Conservation (phyloP, 371 early-diverging fungal species). For the Rhizopus sp. region DNA sequence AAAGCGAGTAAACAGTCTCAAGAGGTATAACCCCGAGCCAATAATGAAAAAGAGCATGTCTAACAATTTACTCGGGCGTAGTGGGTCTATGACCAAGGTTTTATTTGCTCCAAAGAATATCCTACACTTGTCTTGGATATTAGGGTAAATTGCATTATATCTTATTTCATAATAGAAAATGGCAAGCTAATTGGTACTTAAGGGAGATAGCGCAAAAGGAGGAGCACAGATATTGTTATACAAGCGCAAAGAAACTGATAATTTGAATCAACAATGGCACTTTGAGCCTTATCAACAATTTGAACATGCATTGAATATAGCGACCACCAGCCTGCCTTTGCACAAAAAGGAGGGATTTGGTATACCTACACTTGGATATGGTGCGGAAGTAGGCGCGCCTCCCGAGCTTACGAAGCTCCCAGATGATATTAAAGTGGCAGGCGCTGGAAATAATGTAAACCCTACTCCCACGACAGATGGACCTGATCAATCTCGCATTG, state of each 20-base stretch:
- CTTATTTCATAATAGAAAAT: neutral
- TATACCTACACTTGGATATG: constrained; percentile 47
- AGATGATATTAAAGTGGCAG: constrained; percentile 42
- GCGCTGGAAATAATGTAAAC: constrained; percentile 33
- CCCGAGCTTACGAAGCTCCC: constrained; percentile 42
- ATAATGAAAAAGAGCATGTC: too few relatives aligned
- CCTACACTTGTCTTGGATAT: constrained; percentile 52
- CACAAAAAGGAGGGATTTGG: constrained; percentile 51
- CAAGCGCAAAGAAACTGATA: constrained; percentile 47
- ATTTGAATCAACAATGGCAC: constrained; percentile 50
- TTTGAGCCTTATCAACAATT: constrained; percentile 46
- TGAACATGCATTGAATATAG: constrained; percentile 39
- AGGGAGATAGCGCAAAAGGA: constrained; percentile 48
- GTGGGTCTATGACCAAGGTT: constrained; percentile 50
- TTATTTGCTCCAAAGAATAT: constrained; percentile 44
- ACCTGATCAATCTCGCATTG: constrained; percentile 18
- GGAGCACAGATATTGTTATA: constrained; percentile 48
- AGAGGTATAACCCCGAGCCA: constrained; percentile 25
- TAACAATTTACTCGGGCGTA: constrained; percentile 2
- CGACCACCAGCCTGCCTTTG: constrained; percentile 30
- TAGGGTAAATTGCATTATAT: constrained; percentile 25
- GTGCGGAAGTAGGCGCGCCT: constrained; percentile 46
- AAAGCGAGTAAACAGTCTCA: constrained; percentile 41
- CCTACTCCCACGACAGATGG: constrained; percentile 15
- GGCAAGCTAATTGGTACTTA: neutral